Conservation (phyloP, 1,139 yeast genomes). For the Hyphopichia fennica region DNA sequence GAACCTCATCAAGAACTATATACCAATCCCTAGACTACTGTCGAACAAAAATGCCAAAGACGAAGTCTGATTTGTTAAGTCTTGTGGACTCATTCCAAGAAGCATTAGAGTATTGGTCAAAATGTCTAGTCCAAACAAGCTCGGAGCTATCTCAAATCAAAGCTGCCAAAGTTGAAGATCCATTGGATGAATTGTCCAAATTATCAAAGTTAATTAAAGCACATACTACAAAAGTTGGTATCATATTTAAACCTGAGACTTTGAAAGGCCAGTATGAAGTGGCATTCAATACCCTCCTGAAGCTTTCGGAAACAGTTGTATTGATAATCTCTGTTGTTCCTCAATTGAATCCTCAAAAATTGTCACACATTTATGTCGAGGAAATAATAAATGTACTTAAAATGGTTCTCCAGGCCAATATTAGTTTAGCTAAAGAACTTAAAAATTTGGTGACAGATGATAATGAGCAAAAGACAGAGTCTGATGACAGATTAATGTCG, state of each 20-base stretch:
- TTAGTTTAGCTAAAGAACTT: constrained; percentile 27
- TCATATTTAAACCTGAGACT: constrained; percentile 65
- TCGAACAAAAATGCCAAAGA: constrained; percentile 6
- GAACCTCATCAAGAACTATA: not conserved
- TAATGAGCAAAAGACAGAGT: constrained; percentile 8
- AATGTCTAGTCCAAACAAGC: constrained; percentile 13
- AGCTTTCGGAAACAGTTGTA: constrained; percentile 45
- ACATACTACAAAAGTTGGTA: constrained; percentile 76
- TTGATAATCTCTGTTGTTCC: constrained; percentile 46
- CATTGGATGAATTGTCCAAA: constrained; percentile 59
- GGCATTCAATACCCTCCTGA: constrained; percentile 53
- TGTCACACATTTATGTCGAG: constrained; percentile 42
- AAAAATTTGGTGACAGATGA: constrained; percentile 29
- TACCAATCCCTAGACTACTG: too few species aligned
- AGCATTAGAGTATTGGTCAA: constrained; percentile 34
- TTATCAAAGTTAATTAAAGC: constrained; percentile 64
- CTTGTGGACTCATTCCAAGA: constrained; percentile 35
- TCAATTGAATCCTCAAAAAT: constrained; percentile 37
- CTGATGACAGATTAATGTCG: constrained; percentile 46
- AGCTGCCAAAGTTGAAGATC: constrained; percentile 40
- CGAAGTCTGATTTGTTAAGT: constrained; percentile 22
- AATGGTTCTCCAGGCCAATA: constrained; percentile 26
- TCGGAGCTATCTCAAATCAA: constrained; percentile 15
- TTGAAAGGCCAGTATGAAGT: constrained; percentile 42
- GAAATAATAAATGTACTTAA: constrained; percentile 34